A percentile compares a stretch with the other conserved stretches of the same genome.
These are phyloP conservation scores for Auriscalpium orientale DNA, from an alignment of 768 basidiomycete genomes.

Conservation along the genomic window DNA sequence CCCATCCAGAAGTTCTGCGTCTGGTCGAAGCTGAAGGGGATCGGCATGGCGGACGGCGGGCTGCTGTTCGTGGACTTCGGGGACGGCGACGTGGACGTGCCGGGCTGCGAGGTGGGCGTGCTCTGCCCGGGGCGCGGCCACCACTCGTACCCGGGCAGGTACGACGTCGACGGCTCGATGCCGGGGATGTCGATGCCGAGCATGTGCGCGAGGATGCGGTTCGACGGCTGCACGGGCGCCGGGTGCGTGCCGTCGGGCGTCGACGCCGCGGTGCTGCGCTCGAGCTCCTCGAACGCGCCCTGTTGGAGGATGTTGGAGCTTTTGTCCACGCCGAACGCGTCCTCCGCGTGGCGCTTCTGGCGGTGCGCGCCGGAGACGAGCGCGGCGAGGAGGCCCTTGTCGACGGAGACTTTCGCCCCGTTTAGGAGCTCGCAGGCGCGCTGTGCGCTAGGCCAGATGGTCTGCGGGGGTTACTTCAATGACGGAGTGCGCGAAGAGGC, in stretches of 20 bases:
- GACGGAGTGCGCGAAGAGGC: constrained; percentile 54
- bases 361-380: not conserved
- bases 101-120: constrained; percentile 2
- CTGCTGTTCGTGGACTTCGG: constrained; percentile 13
- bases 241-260: not conserved
- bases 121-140: constrained; percentile 10
- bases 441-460: constrained; percentile 25
- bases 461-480: constrained; percentile 56
- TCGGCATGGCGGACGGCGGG: constrained; percentile 11
- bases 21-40: constrained; percentile 16
- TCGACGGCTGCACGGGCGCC: not conserved
- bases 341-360: constrained; percentile 12
- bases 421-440: constrained; percentile 14
- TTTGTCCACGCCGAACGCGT: constrained; percentile 8
- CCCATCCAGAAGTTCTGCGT: constrained; percentile 11
- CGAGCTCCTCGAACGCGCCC: not conserved
- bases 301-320: not conserved
- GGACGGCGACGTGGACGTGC: constrained; percentile 10
- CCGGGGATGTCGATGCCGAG: constrained; percentile 13
- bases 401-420: constrained; percentile 14
- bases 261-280: not conserved
- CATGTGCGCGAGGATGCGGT: constrained; percentile 13
- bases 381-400: constrained; percentile 7
- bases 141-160: constrained; percentile 11
- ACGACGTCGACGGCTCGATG: constrained; percentile 6